These are phyloP conservation scores for Ophiostoma piceae DNA, from an alignment of 2,329 filamentous ascomycete species.

Conservation along the genomic window DNA sequence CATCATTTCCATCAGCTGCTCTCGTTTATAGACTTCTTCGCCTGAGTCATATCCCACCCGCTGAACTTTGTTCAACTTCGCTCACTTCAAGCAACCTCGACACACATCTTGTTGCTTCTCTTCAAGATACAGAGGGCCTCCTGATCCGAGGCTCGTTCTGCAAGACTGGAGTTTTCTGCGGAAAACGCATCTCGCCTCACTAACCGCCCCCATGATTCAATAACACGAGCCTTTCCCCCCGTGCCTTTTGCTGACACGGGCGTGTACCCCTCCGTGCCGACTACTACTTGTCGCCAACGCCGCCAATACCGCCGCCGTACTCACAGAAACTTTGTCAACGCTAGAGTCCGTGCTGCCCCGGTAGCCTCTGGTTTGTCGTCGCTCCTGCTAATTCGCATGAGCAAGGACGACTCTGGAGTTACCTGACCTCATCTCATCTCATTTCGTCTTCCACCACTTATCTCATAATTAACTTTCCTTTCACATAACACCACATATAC, in stretches of 20 bases:
- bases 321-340: neutral
- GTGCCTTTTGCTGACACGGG: conserved; percentile 19
- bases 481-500: neutral
- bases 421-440: conserved; percentile 24
- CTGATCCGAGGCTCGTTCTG: conserved; percentile 10
- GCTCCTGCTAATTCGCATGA: conserved; percentile 29
- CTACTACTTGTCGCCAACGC: neutral
- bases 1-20: neutral
- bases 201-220: conserved; percentile 39
- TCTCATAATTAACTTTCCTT: neutral
- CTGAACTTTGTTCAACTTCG: neutral
- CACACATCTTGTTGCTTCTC: neutral
- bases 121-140: conserved; percentile 8
- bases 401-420: conserved; percentile 39
- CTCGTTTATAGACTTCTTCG: neutral
- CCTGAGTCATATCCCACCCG: neutral
- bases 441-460: neutral
- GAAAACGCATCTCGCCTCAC: neutral
- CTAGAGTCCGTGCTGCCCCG: conserved; percentile 20
- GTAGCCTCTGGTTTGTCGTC: conserved; percentile 31
- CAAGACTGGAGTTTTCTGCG: conserved; percentile 24
- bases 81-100: neutral
- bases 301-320: neutral
- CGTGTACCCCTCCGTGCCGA: neutral
- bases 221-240: conserved; percentile 36